Evolutionary conservation across 2,329 filamentous ascomycete species (phyloP).

Genomic region (Nothophaeocryptopus gaeumannii): DNA sequence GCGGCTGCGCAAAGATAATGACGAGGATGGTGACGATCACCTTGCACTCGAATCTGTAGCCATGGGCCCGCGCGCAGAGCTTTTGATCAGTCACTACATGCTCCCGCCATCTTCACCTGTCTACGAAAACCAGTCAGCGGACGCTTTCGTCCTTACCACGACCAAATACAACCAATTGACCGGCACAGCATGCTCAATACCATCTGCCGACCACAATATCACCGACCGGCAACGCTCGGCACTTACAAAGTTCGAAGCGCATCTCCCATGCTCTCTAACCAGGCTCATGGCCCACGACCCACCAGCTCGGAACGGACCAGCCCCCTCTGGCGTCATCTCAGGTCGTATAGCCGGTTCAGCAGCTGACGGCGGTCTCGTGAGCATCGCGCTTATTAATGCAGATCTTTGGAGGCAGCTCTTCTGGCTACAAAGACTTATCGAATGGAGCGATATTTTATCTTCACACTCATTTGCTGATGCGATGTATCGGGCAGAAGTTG

Average conservation of each 20-base stretch:
- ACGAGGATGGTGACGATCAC: slow-evolving; percentile 29
- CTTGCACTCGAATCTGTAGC: slow-evolving; percentile 26
- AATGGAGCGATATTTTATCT: slow-evolving; percentile 34
- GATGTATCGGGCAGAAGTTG: slow-evolving; percentile 15
- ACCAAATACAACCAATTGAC: slow-evolving; percentile 28
- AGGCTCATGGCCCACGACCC: slow-evolving; percentile 49
- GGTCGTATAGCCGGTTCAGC: slow-evolving; percentile 51
- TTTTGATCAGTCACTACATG: slow-evolving; percentile 25
- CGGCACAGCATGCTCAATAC: slow-evolving; percentile 23
- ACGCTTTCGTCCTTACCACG: slow-evolving; percentile 11
- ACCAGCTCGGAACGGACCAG: slow-evolving; percentile 36
- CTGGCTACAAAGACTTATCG: slow-evolving; percentile 66
- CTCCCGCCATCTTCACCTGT: slow-evolving; percentile 7
- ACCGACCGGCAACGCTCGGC: not conserved
- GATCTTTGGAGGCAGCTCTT: slow-evolving; percentile 66
- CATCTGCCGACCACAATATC: slow-evolving; percentile 3
- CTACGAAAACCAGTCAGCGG: not conserved
- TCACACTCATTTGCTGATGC: slow-evolving; percentile 21
- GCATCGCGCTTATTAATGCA: slow-evolving; percentile 62
- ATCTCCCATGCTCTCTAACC: slow-evolving; percentile 41
- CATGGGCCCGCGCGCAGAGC: slow-evolving; percentile 23
- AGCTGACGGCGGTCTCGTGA: slow-evolving; percentile 52
- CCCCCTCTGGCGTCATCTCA: slow-evolving; percentile 40
- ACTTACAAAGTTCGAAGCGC: slow-evolving; percentile 38
- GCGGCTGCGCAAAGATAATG: slow-evolving; percentile 40